phyloP scores from a whole-genome alignment of 495 filamentous ascomycete genomes.

The Tuber brumale region DNA sequence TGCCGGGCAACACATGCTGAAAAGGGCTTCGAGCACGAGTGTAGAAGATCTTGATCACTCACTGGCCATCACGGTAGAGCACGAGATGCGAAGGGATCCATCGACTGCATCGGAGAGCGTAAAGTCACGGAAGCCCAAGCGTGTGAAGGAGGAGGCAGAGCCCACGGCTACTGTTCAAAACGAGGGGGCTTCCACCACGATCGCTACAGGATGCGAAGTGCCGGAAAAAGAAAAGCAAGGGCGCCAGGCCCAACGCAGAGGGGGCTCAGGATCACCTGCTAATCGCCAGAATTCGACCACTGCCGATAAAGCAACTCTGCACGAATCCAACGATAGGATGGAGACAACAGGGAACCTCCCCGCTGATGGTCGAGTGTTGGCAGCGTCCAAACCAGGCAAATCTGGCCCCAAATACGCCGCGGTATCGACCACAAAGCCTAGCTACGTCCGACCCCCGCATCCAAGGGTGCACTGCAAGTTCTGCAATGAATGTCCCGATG shows the following conservation, averaged over 20 bases:
- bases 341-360: neutral
- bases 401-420: conserved; percentile 19
- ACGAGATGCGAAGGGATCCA: neutral
- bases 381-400: conserved; percentile 30
- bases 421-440: conserved; percentile 40
- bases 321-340: neutral
- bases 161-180: neutral
- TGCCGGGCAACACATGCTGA: conserved; percentile 24
- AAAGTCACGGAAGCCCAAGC: conserved; percentile 28
- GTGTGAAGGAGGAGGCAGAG: conserved; percentile 17
- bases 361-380: conserved; percentile 7
- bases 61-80: neutral
- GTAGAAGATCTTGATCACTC: conserved; percentile 28
- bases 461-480: conserved; percentile 66
- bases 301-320: conserved; percentile 10
- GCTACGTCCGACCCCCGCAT: conserved; percentile 68
- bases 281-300: neutral
- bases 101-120: neutral
- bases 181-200: neutral
- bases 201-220: neutral
- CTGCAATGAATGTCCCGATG: conserved; percentile 72
- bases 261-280: neutral
- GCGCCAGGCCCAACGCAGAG: conserved; percentile 3
- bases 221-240: neutral
- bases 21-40: conserved; percentile 25